These are phyloP conservation scores for Mikania micrantha DNA, from an alignment of 129 eudicot genomes.

Conservation along the genomic window DNA sequence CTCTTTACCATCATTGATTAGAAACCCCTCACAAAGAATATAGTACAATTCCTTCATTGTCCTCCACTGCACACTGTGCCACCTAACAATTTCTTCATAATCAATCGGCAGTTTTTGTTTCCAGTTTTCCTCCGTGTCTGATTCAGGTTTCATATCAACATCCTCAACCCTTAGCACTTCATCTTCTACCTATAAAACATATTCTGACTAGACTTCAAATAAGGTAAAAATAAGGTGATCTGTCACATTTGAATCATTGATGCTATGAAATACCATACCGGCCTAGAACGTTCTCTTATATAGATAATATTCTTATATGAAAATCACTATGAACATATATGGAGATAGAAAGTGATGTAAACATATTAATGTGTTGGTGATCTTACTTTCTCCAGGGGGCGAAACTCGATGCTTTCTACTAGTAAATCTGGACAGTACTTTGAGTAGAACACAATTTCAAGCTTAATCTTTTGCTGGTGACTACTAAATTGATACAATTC, in stretches of 20 bases:
- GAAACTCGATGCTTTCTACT: slow-evolving; percentile 7
- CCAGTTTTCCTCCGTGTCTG: not conserved
- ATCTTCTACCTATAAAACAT: not conserved
- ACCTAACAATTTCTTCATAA: slow-evolving; percentile 6
- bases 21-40: not conserved
- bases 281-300: too few relatives aligned
- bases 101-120: not conserved
- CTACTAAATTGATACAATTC: slow-evolving; percentile 8
- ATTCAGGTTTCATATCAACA: not conserved
- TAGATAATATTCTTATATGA: too few relatives aligned
- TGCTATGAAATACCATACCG: too few relatives aligned
- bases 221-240: too few relatives aligned
- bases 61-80: not conserved
- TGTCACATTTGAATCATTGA: too few relatives aligned
- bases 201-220: too few relatives aligned
- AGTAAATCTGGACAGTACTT: not conserved
- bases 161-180: not conserved
- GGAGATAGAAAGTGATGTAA: too few relatives aligned
- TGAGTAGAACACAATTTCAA: not conserved
- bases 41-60: not conserved
- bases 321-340: too few relatives aligned
- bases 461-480: not conserved
- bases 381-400: not conserved
- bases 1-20: not conserved
- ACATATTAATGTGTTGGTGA: not conserved